Evolutionary conservation across 1,284 basidiomycete species (phyloP).

Genomic region (Apiotrichum veenhuisii): DNA sequence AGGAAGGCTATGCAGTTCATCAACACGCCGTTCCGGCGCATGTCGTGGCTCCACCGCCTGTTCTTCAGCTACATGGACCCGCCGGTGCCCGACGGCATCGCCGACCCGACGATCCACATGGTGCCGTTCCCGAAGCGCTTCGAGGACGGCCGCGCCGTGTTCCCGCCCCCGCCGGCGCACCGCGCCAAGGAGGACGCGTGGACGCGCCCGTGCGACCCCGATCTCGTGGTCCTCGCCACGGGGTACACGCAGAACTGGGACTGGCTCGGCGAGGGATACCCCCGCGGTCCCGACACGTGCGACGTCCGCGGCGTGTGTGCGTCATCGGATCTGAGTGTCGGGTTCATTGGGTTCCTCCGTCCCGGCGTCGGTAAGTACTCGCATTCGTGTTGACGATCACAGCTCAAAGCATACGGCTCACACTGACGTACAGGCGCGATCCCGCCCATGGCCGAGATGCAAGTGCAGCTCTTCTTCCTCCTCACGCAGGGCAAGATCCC

Average conservation of each 20-base stretch:
- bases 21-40: constrained; percentile 58
- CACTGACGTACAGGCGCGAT: constrained; percentile 56
- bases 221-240: constrained; percentile 51
- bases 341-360: constrained; percentile 62
- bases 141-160: constrained; percentile 55
- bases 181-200: constrained; percentile 36
- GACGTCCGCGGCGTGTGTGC: constrained; percentile 57
- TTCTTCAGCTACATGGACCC: constrained; percentile 60
- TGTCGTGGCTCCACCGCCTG: constrained; percentile 53
- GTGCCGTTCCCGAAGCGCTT: constrained; percentile 61
- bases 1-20: constrained; percentile 60
- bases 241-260: constrained; percentile 53
- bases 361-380: constrained; percentile 60
- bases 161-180: constrained; percentile 48
- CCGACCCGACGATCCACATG: constrained; percentile 58
- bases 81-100: constrained; percentile 50
- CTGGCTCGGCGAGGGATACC: constrained; percentile 57
- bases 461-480: constrained; percentile 61
- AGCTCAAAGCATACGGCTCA: too few relatives aligned
- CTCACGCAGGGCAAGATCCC: constrained; percentile 54
- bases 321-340: constrained; percentile 55
- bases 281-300: constrained; percentile 54
- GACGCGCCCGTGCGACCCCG: constrained; percentile 35
- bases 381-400: too few relatives aligned
- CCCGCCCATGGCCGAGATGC: constrained; percentile 65